A percentile compares a stretch with the other conserved stretches of the same genome.
Evolutionary conservation across 441 rosid genomes (phyloP).

Genomic region (Brassica balearica): DNA sequence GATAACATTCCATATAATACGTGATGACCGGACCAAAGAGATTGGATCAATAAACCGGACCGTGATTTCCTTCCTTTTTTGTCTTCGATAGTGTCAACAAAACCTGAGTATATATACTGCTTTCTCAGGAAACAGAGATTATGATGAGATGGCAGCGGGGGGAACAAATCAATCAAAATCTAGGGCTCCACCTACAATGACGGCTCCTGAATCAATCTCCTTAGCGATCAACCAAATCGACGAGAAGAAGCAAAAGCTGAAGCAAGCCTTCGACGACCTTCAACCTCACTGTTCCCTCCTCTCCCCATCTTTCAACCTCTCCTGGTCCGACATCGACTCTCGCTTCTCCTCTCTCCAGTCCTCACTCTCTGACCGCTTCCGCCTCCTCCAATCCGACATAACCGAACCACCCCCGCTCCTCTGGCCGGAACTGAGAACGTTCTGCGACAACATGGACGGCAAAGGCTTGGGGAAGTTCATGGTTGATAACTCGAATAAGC

Average conservation of each 20-base stretch:
- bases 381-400: constrained; percentile 45
- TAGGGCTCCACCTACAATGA: constrained; percentile 31
- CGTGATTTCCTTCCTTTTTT: neutral
- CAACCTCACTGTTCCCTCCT: constrained; percentile 56
- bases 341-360: constrained; percentile 60
- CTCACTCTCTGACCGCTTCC: constrained; percentile 52
- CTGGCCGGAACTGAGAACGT: constrained; percentile 51
- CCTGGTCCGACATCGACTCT: constrained; percentile 72
- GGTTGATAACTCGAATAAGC: constrained; percentile 44
- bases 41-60: neutral
- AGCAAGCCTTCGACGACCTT: constrained; percentile 68
- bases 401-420: constrained; percentile 4
- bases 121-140: neutral
- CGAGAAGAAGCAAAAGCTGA: constrained; percentile 56
- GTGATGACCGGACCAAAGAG: neutral
- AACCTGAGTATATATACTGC: neutral
- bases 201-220: constrained; percentile 50
- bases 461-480: constrained; percentile 61
- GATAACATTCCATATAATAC: neutral
- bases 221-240: constrained; percentile 61
- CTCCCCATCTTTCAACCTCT: constrained; percentile 52
- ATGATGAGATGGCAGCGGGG: neutral
- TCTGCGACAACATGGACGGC: constrained; percentile 74
- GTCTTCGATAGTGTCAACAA: neutral
- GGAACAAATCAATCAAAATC: neutral